Conservation (phyloP, 805 yeast genomes). For the Pichia membranifaciens region DNA sequence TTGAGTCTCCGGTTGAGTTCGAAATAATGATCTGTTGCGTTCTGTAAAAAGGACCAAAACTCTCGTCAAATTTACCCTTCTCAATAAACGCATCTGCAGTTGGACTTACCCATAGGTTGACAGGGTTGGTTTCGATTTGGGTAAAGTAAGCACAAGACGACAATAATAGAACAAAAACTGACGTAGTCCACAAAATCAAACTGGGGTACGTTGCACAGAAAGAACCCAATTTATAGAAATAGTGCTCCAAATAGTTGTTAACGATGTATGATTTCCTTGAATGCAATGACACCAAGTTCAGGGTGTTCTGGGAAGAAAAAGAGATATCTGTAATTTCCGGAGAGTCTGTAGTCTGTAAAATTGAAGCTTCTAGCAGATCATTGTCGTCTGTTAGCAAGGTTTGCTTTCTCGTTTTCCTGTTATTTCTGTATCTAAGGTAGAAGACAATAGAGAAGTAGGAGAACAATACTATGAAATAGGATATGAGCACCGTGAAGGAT, state of each 20-base stretch:
- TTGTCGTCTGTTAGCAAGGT: constrained; percentile 13
- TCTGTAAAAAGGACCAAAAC: constrained; percentile 89
- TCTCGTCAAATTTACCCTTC: constrained; percentile 62
- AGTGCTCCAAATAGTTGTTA: constrained; percentile 41
- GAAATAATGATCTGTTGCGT: constrained; percentile 77
- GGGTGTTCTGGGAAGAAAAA: constrained; percentile 1
- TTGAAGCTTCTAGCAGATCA: constrained; percentile 3
- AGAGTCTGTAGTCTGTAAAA: background rate
- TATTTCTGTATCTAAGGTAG: background rate
- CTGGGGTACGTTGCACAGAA: constrained; percentile 61
- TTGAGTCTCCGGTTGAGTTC: constrained; percentile 61
- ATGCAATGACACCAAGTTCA: constrained; percentile 15
- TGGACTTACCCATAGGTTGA: constrained; percentile 86
- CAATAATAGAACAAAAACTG: constrained; percentile 37
- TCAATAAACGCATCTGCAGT: constrained; percentile 62
- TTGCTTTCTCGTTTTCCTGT: background rate
- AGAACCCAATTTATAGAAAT: constrained; percentile 47
- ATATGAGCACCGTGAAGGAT: constrained; percentile 52
- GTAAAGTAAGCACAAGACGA: constrained; percentile 48
- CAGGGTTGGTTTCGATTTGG: constrained; percentile 71
- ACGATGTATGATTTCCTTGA: constrained; percentile 38
- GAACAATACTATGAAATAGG: constrained; percentile 33
- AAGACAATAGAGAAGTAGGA: background rate
- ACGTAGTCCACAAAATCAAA: constrained; percentile 36
- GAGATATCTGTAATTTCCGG: constrained; percentile 6